Evolutionary conservation across 2,329 filamentous ascomycete species (phyloP).

Genomic region (Stemphylium vesicarium): DNA sequence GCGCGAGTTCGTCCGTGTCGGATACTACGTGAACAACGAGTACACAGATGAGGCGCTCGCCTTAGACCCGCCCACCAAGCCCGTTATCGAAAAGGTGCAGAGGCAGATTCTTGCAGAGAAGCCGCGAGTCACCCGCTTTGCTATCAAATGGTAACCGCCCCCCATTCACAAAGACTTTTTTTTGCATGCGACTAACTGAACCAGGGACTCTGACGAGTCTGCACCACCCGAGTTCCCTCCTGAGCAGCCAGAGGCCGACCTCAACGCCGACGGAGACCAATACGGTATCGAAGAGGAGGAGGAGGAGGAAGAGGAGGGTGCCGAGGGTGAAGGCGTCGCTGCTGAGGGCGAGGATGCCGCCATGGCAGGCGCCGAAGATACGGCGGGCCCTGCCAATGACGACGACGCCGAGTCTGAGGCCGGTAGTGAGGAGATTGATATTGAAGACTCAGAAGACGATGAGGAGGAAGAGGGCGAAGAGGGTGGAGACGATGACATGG

Average conservation of each 20-base stretch:
- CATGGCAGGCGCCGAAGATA: constrained; percentile 73
- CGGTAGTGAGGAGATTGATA: constrained; percentile 79
- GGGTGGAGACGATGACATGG: constrained; percentile 61
- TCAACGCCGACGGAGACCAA: constrained; percentile 78
- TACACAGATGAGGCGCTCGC: constrained; percentile 91
- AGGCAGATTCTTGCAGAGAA: constrained; percentile 96
- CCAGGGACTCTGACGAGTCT: constrained; percentile 95
- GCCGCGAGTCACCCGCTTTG: constrained; percentile 94
- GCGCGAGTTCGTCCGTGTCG: constrained; percentile 95
- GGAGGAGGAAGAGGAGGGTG: constrained; percentile 70
- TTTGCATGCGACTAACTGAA: constrained; percentile 23
- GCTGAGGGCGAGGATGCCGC: constrained; percentile 70
- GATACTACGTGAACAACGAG: constrained; percentile 99
- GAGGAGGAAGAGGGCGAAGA: constrained; percentile 70
- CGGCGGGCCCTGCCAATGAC: constrained; percentile 59
- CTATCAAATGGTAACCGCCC: constrained; percentile 87
- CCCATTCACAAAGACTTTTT: background rate
- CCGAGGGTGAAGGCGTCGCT: constrained; percentile 58
- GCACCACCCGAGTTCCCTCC: constrained; percentile 95
- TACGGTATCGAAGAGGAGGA: constrained; percentile 86
- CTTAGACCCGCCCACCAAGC: constrained; percentile 88
- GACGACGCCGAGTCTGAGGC: constrained; percentile 75
- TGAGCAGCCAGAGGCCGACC: constrained; percentile 95
- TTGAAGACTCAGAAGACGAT: constrained; percentile 76
- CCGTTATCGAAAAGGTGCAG: constrained; percentile 87